Conservation (phyloP, 257 asterid genomes). For the Rubia yunnanensis region DNA sequence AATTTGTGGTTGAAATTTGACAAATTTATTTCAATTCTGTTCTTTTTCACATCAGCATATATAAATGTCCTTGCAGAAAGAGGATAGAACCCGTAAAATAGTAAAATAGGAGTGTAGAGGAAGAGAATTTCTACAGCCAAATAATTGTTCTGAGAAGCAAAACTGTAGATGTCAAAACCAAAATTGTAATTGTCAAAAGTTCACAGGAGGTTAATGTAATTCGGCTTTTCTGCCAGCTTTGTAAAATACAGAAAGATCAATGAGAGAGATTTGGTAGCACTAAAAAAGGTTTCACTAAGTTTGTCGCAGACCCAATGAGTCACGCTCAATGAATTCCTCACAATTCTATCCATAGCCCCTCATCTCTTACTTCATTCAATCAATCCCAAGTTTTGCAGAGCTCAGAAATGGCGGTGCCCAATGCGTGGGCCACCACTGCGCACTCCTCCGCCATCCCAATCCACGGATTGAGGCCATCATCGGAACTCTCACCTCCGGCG, state of each 20-base stretch:
- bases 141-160: too few relatives aligned
- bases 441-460: conserved; percentile 35
- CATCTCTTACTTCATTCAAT: neutral
- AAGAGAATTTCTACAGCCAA: too few relatives aligned
- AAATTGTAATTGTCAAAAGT: too few relatives aligned
- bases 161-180: too few relatives aligned
- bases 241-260: neutral
- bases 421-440: conserved; percentile 59
- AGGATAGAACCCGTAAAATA: too few relatives aligned
- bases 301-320: neutral
- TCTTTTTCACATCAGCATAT: too few relatives aligned
- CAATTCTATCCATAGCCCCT: neutral
- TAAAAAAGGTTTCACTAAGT: neutral
- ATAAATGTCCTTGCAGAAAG: too few relatives aligned
- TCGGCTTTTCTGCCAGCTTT: neutral
- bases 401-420: conserved; percentile 61
- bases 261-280: neutral
- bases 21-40: too few relatives aligned
- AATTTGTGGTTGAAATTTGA: too few relatives aligned
- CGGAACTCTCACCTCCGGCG: conserved; percentile 21
- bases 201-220: too few relatives aligned
- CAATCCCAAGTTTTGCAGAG: neutral
- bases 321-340: neutral
- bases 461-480: conserved; percentile 35
- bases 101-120: too few relatives aligned